phyloP scores from a whole-genome alignment of 2,329 filamentous ascomycete species.

The Colletotrichum falcatum region DNA sequence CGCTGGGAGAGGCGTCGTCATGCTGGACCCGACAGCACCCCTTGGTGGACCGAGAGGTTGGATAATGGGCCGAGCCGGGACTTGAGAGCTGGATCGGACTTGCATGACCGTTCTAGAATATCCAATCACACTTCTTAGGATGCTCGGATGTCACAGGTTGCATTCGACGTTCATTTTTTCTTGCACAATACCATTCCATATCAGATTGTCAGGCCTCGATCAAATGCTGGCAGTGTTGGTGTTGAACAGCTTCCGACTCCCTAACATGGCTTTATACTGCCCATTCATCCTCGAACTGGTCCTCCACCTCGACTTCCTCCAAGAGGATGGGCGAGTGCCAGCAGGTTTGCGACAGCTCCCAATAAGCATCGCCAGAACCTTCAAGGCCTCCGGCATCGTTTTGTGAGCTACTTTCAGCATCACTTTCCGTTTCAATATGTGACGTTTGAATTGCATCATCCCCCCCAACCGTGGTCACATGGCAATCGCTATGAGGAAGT shows the following conservation, averaged over 20 bases:
- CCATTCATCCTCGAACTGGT: background rate
- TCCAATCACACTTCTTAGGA: conserved; percentile 5
- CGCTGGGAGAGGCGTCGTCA: background rate
- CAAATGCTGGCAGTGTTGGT: conserved; percentile 7
- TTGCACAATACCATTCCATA: conserved; percentile 27
- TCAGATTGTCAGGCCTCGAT: conserved; percentile 12
- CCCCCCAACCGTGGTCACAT: background rate
- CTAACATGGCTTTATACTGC: background rate
- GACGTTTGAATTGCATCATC: background rate
- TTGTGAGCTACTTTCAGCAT: background rate
- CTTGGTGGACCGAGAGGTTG: background rate
- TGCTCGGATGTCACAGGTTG: conserved; percentile 36
- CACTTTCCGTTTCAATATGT: background rate
- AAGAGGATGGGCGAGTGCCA: background rate
- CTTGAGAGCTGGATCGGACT: background rate
- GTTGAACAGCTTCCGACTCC: background rate
- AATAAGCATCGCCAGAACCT: background rate
- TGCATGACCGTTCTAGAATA: background rate
- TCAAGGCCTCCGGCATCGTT: background rate
- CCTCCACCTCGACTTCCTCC: background rate
- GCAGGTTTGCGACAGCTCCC: background rate
- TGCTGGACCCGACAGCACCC: background rate
- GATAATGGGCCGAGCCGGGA: conserved; percentile 25
- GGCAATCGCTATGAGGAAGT: background rate
- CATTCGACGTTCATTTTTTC: conserved; percentile 26